Evolutionary conservation across 257 asterid genomes (phyloP).

Genomic region (Lycium ferocissimum): DNA sequence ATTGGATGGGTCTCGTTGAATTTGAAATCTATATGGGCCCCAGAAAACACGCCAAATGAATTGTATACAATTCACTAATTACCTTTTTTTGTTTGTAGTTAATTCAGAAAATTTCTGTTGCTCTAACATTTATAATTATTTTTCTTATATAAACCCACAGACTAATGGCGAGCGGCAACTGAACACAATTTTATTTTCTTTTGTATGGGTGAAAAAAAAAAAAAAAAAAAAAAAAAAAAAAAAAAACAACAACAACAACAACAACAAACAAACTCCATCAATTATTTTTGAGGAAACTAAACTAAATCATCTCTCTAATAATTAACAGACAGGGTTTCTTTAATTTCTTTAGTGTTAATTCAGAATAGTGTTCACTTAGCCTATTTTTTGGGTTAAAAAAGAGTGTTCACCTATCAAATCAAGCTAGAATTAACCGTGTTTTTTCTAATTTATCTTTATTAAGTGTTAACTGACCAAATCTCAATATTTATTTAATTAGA

Average conservation of each 20-base stretch:
- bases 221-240: too few species aligned
- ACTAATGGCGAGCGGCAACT: neutral
- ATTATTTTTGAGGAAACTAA: constrained; percentile 8
- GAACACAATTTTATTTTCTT: neutral
- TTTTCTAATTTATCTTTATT: too few species aligned
- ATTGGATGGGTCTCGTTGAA: neutral
- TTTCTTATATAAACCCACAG: neutral
- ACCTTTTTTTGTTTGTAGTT: neutral
- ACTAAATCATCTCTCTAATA: neutral
- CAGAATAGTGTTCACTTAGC: neutral
- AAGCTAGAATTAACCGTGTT: too few species aligned
- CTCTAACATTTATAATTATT: neutral
- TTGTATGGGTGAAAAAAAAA: neutral
- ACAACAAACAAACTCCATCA: neutral
- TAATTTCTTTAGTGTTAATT: neutral
- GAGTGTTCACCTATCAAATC: too few species aligned
- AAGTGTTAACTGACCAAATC: too few species aligned
- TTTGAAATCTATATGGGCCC: neutral
- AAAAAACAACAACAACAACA: too few species aligned
- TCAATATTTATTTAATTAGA: too few species aligned
- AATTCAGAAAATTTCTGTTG: neutral
- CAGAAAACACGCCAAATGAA: neutral
- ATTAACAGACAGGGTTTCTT: neutral
- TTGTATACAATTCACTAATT: neutral
- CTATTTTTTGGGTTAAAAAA: too few species aligned